Evolutionary conservation across 257 asterid genomes (phyloP), one percentile per base, ranked within the genome.

Genomic region (Jacaranda mimosifolia): DNA sequence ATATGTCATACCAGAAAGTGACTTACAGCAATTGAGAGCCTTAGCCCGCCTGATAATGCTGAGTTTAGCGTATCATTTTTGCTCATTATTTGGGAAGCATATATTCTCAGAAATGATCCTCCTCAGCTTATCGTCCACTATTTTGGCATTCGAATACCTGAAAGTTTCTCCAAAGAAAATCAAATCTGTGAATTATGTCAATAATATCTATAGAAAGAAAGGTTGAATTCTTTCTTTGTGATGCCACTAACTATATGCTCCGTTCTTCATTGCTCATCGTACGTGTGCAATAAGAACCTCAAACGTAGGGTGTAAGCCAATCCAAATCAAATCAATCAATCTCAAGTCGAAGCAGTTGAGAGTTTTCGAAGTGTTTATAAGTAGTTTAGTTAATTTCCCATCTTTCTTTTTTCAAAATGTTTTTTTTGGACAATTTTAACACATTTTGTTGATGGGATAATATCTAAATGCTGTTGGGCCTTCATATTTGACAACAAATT

Each of bases 31-130:
- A 35, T 46, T 15, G 68, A 63, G 36, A 66, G 46, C 70, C 62
- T 60, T 18, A 39, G 74, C 43, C 60, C 15, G 18, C n/a, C 6
- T 42, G 46, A 67, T 43, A 65, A 21, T 52, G 57, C 9, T 11
- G 45, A 62, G 11, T 4, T 36, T 35, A 40, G 51, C 52, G 58
- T 53, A 49, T 64, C 63, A 63, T 43, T 60, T 80, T 12, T 39
- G 77, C 39, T 39, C 76, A 80, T 62, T 51, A 68, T 52, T 59
- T 80, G 40, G 78, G 59, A 38, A 70, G 79, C 62, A 81, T 71
- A 66, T 66, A 73, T 76, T 70, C 81, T 67, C 32, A 43, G 17
- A 57, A n/a, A 56, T 52, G 32, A 73, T 8, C 32, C 62, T 65
- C 15, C 79, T 55, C 46, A 12, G 7, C 10, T 40, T 19, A 19